Base-by-base conservation (phyloP, 306 rosid species). In the Pachyrhizus erosus region DNA sequence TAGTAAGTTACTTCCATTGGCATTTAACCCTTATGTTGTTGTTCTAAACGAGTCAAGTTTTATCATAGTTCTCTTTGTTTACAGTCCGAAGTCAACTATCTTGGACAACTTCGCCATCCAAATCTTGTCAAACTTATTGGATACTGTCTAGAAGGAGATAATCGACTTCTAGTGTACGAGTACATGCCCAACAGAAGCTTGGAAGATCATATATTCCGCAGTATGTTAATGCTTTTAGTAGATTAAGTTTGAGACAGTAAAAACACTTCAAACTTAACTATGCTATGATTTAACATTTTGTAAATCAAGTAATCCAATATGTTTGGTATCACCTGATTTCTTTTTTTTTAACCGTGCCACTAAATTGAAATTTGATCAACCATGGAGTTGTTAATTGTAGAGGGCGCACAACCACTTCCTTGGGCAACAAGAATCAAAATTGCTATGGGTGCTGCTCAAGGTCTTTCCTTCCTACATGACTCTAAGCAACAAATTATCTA, bases 71-170 rank as follows among this genome's bases (percentile, higher is more conserved):
- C 23, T 29, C 31, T 79, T 72, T 77, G 42, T 85, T 73, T 84
- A 57, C 92, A 95, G 99, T 88, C 96, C 39, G 99, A 95, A 87
- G 87, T 95, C 49, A 87, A 90, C 75, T 91, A 90, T 86, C 92
- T 95, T 78, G 96, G 99, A 23, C 95, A 91, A 84, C 91, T 95
- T 84, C 90, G 88, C 87, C 99, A 95, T 87, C 96, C 88, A 78
- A 91, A 91, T 91, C 89, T 95, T 49, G 99, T 95, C 78, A 95
- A 91, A 91, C 94, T 91, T 62, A 89, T 89, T 29, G 98, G 99
- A 62, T 95, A 91, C 89, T 95, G 99, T 83, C 77, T 88, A 4
- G 96, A 91, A 74, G 98, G 96, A 7, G 94, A 93, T 76, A 93
- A 88, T 85, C 87, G 92, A 72, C 96, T 95, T 86, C 86, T 95